Conservation (phyloP, 768 basidiomycete genomes). For the Suillus alpinus region DNA sequence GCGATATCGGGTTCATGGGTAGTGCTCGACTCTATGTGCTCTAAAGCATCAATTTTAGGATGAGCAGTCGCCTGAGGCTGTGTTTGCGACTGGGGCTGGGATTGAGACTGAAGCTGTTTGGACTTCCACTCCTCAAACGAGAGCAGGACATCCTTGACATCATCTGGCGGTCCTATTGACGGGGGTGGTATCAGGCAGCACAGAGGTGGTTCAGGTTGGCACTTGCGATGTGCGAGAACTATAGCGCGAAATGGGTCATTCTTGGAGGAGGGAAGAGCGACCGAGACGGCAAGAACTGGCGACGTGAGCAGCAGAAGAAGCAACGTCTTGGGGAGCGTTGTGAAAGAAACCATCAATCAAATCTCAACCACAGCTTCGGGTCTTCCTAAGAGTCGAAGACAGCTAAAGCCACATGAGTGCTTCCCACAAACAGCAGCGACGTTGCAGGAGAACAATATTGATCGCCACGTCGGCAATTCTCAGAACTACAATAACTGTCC, state of each 20-base stretch:
- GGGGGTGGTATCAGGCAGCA: slow-evolving; percentile 63
- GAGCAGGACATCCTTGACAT: slow-evolving; percentile 59
- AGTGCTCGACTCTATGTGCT: slow-evolving; percentile 5
- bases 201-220: slow-evolving; percentile 52
- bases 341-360: slow-evolving; percentile 18
- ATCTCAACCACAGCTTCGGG: neutral
- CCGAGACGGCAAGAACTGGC: slow-evolving; percentile 27
- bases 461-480: neutral
- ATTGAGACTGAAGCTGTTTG: slow-evolving; percentile 49
- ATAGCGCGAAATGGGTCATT: slow-evolving; percentile 67
- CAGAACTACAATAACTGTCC: neutral
- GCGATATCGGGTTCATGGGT: slow-evolving; percentile 9
- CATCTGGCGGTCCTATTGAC: slow-evolving; percentile 37
- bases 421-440: neutral
- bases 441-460: neutral
- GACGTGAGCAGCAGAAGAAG: slow-evolving; percentile 37
- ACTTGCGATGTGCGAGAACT: slow-evolving; percentile 41
- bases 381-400: neutral
- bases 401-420: neutral
- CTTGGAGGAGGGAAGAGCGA: slow-evolving; percentile 31
- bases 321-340: slow-evolving; percentile 30
- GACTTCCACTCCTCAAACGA: slow-evolving; percentile 91
- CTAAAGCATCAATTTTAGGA: slow-evolving; percentile 6
- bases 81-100: slow-evolving; percentile 23
- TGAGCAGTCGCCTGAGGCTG: slow-evolving; percentile 23